Percentiles rank a stretch among this genome's conserved stretches.
Conservation (phyloP, 441 rosid genomes). For the Omphalea diandra region DNA sequence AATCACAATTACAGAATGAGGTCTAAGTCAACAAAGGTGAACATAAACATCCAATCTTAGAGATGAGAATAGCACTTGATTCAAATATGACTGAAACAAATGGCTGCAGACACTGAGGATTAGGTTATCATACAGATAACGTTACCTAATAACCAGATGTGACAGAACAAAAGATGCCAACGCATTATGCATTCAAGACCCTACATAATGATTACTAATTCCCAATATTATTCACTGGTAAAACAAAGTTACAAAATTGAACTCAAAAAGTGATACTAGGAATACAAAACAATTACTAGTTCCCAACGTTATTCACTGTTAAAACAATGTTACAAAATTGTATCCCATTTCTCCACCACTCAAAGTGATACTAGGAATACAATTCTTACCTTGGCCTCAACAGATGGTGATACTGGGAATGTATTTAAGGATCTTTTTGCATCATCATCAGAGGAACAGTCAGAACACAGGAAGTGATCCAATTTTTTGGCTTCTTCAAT, state of each 20-base stretch:
- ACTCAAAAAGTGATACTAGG: too few relatives aligned
- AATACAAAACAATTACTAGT: neutral
- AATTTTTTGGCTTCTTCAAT: slow-evolving; percentile 85
- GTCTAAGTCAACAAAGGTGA: neutral
- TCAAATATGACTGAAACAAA: neutral
- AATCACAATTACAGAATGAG: neutral
- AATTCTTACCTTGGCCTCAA: slow-evolving; percentile 59
- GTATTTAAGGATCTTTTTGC: slow-evolving; percentile 58
- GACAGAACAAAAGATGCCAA: neutral
- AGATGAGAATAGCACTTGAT: neutral
- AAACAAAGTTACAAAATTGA: too few relatives aligned
- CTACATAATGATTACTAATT: too few relatives aligned
- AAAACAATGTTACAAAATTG: neutral
- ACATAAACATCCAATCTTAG: neutral
- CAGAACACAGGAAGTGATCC: slow-evolving; percentile 78
- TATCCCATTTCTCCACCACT: neutral
- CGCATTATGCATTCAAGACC: neutral
- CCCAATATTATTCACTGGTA: too few relatives aligned
- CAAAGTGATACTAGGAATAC: neutral
- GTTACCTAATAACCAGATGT: neutral
- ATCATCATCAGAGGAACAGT: slow-evolving; percentile 68
- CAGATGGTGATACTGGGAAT: slow-evolving; percentile 51
- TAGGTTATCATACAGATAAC: neutral
- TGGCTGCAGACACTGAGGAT: neutral
- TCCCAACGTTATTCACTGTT: neutral